Evolutionary conservation across 1,284 basidiomycete species (phyloP).

Genomic region (Sanghuangporus weigelae): DNA sequence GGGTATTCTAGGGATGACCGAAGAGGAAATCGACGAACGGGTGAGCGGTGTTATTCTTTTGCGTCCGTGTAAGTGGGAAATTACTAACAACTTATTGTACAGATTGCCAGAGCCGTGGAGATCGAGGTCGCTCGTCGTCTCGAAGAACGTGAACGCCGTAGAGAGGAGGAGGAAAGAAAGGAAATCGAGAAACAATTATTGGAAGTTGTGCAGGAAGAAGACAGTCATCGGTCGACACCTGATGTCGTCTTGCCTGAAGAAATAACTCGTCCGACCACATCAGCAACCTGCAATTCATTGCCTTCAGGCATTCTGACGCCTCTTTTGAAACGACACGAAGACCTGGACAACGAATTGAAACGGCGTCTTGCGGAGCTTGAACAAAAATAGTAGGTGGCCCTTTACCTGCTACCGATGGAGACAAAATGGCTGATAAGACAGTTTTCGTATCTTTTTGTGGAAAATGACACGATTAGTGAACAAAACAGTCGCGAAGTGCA

Average conservation of each 20-base stretch:
- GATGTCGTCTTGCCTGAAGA: conserved; percentile 10
- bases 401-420: conserved; percentile 1
- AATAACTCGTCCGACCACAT: conserved; percentile 8
- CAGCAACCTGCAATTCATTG: conserved; percentile 27
- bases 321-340: conserved; percentile 54
- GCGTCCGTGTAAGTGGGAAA: neutral
- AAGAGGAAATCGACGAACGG: conserved; percentile 67
- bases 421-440: conserved; percentile 13
- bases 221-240: conserved; percentile 13
- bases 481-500: conserved; percentile 52
- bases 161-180: conserved; percentile 30
- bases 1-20: conserved; percentile 36
- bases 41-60: conserved; percentile 32
- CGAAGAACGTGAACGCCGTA: conserved; percentile 49
- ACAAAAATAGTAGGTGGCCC: conserved; percentile 53
- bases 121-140: conserved; percentile 63
- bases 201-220: conserved; percentile 5
- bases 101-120: conserved; percentile 71
- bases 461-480: conserved; percentile 37
- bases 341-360: conserved; percentile 61
- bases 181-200: conserved; percentile 20
- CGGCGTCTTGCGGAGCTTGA: conserved; percentile 61
- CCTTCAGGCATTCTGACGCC: conserved; percentile 58
- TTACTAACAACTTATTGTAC: conserved; percentile 13
- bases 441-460: conserved; percentile 16